Evolutionary conservation across 164 flowering plant species (phyloP).

Genomic region (Tetrastigma voinierianum): DNA sequence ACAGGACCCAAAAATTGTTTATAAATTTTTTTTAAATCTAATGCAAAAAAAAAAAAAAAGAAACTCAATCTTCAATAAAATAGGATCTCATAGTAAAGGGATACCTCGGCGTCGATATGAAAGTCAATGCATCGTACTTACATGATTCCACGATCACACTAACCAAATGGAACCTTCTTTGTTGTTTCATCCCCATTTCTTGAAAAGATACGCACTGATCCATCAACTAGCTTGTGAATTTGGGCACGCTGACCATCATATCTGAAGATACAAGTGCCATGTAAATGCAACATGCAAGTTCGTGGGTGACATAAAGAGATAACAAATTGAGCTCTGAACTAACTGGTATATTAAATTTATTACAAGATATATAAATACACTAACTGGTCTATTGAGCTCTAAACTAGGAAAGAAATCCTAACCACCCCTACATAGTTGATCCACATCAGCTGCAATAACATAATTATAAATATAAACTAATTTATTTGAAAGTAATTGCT

Average conservation of each 20-base stretch:
- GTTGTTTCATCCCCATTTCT: constrained; percentile 94
- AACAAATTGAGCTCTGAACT: not conserved
- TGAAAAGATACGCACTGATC: constrained; percentile 71
- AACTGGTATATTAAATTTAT: too few species aligned
- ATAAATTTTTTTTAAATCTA: too few species aligned
- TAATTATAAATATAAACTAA: too few species aligned
- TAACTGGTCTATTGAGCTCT: too few species aligned
- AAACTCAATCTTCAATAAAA: not conserved
- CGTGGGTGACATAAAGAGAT: not conserved
- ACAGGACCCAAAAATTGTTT: too few species aligned
- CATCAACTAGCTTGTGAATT: constrained; percentile 75
- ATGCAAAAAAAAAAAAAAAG: too few species aligned
- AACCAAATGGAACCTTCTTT: constrained; percentile 71
- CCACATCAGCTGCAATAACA: too few species aligned
- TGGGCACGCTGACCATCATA: constrained; percentile 99
- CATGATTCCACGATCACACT: constrained; percentile 55
- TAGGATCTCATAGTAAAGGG: not conserved
- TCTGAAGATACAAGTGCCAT: constrained; percentile 31
- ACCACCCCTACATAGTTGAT: too few species aligned
- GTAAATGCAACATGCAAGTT: not conserved
- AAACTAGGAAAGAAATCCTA: too few species aligned
- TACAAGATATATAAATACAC: too few species aligned
- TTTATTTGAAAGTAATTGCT: too few species aligned
- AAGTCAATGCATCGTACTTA: constrained; percentile 53
- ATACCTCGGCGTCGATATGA: constrained; percentile 71